Conservation (phyloP, 441 rosid species). For the Raphanus hybrid region DNA sequence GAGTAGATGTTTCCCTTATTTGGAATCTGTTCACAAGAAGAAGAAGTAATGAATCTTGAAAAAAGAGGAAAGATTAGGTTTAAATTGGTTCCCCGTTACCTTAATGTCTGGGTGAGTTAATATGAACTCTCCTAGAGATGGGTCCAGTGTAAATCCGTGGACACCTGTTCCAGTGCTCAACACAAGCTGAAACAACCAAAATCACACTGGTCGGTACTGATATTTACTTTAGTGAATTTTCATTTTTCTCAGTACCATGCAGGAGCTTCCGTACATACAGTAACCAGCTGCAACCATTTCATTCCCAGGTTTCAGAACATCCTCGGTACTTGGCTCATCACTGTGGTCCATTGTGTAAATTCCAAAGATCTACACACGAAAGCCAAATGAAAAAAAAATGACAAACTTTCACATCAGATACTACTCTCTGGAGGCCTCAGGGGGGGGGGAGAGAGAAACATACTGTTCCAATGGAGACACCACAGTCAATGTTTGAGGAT, state of each 20-base stretch:
- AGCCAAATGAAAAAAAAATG: conserved; percentile 34
- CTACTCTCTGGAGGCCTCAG: not conserved
- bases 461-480: conserved; percentile 98
- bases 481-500: conserved; percentile 98
- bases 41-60: conserved; percentile 8
- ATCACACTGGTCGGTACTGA: conserved; percentile 6
- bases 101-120: conserved; percentile 89
- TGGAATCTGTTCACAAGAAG: conserved; percentile 63
- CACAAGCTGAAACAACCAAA: conserved; percentile 69
- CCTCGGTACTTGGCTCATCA: conserved; percentile 75
- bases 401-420: conserved; percentile 12
- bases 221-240: not conserved
- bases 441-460: conserved; percentile 20
- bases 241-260: conserved; percentile 64
- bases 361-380: conserved; percentile 83
- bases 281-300: conserved; percentile 98
- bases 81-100: conserved; percentile 47
- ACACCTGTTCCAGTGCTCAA: conserved; percentile 89
- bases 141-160: conserved; percentile 94
- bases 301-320: conserved; percentile 89
- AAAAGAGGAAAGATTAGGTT: conserved; percentile 1
- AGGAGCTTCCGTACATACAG: conserved; percentile 99
- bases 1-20: conserved; percentile 94
- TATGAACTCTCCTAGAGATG: conserved; percentile 97
- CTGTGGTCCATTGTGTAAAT: conserved; percentile 72